Evolutionary conservation across 2,329 filamentous ascomycete species (phyloP).

Genomic region (Xenoacremonium recifei): DNA sequence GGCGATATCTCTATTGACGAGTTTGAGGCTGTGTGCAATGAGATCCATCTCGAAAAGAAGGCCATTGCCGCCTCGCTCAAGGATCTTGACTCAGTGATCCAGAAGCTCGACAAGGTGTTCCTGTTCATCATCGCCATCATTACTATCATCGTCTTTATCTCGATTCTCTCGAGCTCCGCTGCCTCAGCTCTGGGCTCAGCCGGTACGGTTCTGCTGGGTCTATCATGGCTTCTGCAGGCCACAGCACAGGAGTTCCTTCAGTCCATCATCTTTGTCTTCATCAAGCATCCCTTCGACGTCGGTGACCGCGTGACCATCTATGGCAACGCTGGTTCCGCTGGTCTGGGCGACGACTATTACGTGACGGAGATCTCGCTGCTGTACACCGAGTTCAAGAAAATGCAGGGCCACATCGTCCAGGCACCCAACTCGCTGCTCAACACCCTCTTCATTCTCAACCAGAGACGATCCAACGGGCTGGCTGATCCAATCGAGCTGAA

Average conservation of each 20-base stretch:
- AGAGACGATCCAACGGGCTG: constrained; percentile 82
- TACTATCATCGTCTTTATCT: constrained; percentile 81
- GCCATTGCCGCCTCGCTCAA: constrained; percentile 93
- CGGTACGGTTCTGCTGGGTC: constrained; percentile 80
- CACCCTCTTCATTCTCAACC: constrained; percentile 90
- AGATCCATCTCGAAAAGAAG: constrained; percentile 92
- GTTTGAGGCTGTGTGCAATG: constrained; percentile 87
- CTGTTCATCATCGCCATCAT: constrained; percentile 83
- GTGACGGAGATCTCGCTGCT: constrained; percentile 91
- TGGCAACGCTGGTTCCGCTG: constrained; percentile 76
- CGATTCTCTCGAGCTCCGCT: constrained; percentile 86
- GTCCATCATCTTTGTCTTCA: constrained; percentile 91
- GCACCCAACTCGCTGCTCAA: constrained; percentile 94
- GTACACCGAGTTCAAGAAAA: constrained; percentile 98
- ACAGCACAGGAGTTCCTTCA: constrained; percentile 94
- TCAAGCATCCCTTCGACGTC: constrained; percentile 97
- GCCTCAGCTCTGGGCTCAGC: constrained; percentile 87
- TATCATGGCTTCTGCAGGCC: constrained; percentile 89
- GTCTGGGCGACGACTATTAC: constrained; percentile 89
- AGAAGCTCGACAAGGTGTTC: constrained; percentile 85
- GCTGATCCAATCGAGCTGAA: constrained; percentile 82
- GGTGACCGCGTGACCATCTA: constrained; percentile 92
- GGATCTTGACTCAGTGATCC: constrained; percentile 89
- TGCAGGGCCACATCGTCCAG: constrained; percentile 94
- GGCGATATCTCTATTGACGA: constrained; percentile 96